phyloP scores from a whole-genome alignment of 441 rosid genomes.

The Euphorbia schlechtendalii region DNA sequence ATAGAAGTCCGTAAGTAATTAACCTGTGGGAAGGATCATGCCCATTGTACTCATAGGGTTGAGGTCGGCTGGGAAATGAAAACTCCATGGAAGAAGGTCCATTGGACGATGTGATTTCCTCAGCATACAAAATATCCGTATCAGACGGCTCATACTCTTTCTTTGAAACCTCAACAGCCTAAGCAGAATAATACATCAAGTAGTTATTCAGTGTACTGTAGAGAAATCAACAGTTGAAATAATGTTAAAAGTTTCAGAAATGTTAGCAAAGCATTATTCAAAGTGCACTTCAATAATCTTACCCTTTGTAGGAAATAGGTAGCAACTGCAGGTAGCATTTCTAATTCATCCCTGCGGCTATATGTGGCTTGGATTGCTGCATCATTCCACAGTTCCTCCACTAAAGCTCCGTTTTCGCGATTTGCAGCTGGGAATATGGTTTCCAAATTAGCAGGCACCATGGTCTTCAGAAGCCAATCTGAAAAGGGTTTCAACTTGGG shows the following conservation, averaged over 20 bases:
- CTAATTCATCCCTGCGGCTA: slow-evolving; percentile 64
- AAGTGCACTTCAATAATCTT: no score
- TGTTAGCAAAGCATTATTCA: no score
- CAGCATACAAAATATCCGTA: slow-evolving; percentile 80
- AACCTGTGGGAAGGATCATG: slow-evolving; percentile 47
- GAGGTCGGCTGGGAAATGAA: slow-evolving; percentile 54
- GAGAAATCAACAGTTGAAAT: no score
- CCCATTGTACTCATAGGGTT: slow-evolving; percentile 29
- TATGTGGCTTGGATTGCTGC: no score
- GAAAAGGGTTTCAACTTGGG: no score
- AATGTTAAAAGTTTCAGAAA: no score
- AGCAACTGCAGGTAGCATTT: slow-evolving; percentile 65
- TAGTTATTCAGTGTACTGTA: not conserved
- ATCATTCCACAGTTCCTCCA: slow-evolving; percentile 83
- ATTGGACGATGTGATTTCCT: slow-evolving; percentile 80
- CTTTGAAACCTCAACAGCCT: slow-evolving; percentile 74
- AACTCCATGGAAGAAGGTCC: no score
- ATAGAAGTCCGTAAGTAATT: slow-evolving; percentile 12
- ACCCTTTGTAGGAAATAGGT: no score
- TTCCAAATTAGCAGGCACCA: slow-evolving; percentile 69
- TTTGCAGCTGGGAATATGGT: slow-evolving; percentile 59
- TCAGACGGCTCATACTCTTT: slow-evolving; percentile 90
- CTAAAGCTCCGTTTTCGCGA: slow-evolving; percentile 57
- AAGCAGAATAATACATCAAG: slow-evolving; percentile 19
- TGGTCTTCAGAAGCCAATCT: slow-evolving; percentile 70